Percentiles rank a stretch among this genome's conserved stretches.
These are phyloP conservation scores for Amorphotheca resinae DNA, from an alignment of 495 filamentous ascomycete species.

Conservation along the genomic window DNA sequence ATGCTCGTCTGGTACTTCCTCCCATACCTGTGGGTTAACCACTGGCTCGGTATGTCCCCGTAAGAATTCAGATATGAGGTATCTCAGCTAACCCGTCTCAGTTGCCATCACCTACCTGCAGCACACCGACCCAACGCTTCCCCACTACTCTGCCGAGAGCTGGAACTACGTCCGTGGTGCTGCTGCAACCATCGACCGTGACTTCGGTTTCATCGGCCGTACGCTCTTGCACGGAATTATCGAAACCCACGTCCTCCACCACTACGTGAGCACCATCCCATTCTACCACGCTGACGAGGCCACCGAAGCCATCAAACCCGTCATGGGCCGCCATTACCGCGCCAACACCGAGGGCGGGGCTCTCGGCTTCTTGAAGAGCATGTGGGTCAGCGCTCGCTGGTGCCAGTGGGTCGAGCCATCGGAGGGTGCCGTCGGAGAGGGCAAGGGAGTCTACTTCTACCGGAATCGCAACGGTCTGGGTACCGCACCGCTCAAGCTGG, in stretches of 20 bases:
- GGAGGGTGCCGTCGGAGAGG: slow-evolving; percentile 52
- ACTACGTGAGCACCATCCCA: slow-evolving; percentile 73
- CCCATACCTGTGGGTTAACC: slow-evolving; percentile 97
- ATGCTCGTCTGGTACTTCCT: slow-evolving; percentile 86
- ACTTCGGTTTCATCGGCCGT: slow-evolving; percentile 80
- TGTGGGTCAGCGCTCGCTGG: slow-evolving; percentile 53
- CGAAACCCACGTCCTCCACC: slow-evolving; percentile 85
- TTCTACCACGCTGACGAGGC: slow-evolving; percentile 90
- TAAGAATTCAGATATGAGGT: background rate
- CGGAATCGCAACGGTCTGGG: slow-evolving; percentile 68
- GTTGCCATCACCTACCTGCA: slow-evolving; percentile 83
- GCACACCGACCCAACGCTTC: slow-evolving; percentile 75
- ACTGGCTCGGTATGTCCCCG: slow-evolving; percentile 67
- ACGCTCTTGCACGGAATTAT: slow-evolving; percentile 82
- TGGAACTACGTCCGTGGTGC: slow-evolving; percentile 85
- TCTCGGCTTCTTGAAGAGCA: slow-evolving; percentile 48
- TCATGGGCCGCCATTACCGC: slow-evolving; percentile 76
- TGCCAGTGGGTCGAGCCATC: slow-evolving; percentile 65
- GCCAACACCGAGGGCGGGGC: slow-evolving; percentile 49
- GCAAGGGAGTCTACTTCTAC: slow-evolving; percentile 57
- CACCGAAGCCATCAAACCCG: slow-evolving; percentile 65
- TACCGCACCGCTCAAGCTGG: slow-evolving; percentile 43
- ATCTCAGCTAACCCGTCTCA: slow-evolving; percentile 27
- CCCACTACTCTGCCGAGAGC: slow-evolving; percentile 63
- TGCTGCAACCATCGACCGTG: slow-evolving; percentile 77